These are phyloP conservation scores for Leccinum incarnatum DNA, from an alignment of 768 basidiomycete genomes.

Conservation along the genomic window DNA sequence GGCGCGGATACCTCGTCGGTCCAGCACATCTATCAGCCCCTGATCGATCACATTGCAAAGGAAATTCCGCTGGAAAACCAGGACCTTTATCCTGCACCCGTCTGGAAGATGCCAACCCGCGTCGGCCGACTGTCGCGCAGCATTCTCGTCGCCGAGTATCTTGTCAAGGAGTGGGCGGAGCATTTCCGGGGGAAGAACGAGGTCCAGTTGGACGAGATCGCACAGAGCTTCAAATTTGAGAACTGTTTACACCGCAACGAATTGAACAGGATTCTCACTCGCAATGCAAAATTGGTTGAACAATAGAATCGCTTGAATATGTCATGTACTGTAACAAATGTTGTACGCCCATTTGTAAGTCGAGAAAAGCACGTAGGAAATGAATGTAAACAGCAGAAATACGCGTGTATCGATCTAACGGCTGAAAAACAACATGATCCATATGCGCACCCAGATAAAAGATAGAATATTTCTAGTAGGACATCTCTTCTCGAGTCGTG, in stretches of 20 bases:
- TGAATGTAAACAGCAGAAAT: background rate
- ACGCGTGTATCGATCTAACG: background rate
- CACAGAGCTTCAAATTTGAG: constrained; percentile 71
- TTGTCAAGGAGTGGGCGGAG: constrained; percentile 72
- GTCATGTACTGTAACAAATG: background rate
- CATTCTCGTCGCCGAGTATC: constrained; percentile 68
- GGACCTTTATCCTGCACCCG: constrained; percentile 58
- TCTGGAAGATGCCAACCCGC: constrained; percentile 59
- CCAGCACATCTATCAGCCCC: constrained; percentile 58
- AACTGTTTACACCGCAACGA: constrained; percentile 67
- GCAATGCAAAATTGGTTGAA: constrained; percentile 31
- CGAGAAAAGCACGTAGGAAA: background rate
- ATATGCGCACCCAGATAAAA: background rate
- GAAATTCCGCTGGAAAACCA: constrained; percentile 53
- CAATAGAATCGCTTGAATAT: background rate
- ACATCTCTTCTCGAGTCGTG: background rate
- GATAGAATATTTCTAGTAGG: background rate
- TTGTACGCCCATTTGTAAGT: background rate
- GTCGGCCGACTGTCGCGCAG: constrained; percentile 60
- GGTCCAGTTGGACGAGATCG: constrained; percentile 66
- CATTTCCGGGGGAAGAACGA: constrained; percentile 59
- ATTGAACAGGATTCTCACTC: constrained; percentile 54
- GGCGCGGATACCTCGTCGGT: constrained; percentile 64
- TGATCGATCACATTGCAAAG: constrained; percentile 57
- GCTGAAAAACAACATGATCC: too few species aligned